Evolutionary conservation across 169 alveolate species (phyloP).

Genomic region (Cryptosporidium sp.): DNA sequence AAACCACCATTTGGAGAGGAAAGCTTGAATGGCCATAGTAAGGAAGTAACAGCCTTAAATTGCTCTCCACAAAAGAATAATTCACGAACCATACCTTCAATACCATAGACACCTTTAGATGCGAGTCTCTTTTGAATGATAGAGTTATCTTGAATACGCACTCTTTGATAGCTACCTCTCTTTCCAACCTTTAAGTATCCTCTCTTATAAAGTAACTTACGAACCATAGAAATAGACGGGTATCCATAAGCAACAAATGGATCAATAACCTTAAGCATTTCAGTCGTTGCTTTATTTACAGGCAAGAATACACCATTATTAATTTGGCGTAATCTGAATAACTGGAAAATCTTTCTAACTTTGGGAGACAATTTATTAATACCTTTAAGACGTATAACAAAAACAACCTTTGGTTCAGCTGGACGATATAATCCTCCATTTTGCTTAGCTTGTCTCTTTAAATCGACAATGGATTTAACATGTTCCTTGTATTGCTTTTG

Average conservation of each 20-base stretch:
- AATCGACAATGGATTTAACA: slow-evolving; percentile 46
- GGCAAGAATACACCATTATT: slow-evolving; percentile 98
- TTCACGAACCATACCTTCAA: slow-evolving; percentile 99
- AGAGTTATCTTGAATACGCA: slow-evolving; percentile 91
- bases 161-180: slow-evolving; percentile 87
- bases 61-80: slow-evolving; percentile 98
- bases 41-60: slow-evolving; percentile 98
- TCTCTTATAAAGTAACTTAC: slow-evolving; percentile 97
- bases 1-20: slow-evolving; percentile 98
- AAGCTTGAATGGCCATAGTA: slow-evolving; percentile 99
- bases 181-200: slow-evolving; percentile 92
- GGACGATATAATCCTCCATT: slow-evolving; percentile 86
- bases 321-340: slow-evolving; percentile 97
- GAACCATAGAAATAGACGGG: slow-evolving; percentile 94
- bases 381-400: slow-evolving; percentile 95
- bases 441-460: slow-evolving; percentile 82
- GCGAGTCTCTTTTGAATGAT: slow-evolving; percentile 89
- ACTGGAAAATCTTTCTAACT: slow-evolving; percentile 93
- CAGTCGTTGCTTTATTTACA: slow-evolving; percentile 97
- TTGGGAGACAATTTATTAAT: slow-evolving; percentile 98
- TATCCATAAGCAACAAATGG: slow-evolving; percentile 98
- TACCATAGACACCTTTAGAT: slow-evolving; percentile 86
- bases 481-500: slow-evolving; percentile 69
- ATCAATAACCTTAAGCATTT: slow-evolving; percentile 95
- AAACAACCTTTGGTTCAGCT: slow-evolving; percentile 94